These are phyloP conservation scores for Malus sylvestris DNA, from an alignment of 306 rosid species.

Conservation along the genomic window DNA sequence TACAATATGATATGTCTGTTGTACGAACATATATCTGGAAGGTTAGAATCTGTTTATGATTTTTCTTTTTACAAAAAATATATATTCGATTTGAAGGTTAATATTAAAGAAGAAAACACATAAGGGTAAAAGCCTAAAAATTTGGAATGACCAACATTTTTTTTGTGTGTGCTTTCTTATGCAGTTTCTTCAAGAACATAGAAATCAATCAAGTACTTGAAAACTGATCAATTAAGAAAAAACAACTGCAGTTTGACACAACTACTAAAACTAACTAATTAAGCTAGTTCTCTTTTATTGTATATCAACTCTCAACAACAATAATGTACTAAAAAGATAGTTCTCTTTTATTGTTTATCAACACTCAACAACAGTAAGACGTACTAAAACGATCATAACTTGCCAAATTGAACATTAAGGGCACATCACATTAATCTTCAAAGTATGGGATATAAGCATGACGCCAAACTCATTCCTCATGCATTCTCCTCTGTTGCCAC, in stretches of 20 bases:
- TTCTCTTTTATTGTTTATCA: slow-evolving; percentile 10
- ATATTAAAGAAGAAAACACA: neutral
- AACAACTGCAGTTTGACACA: neutral
- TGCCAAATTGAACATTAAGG: neutral
- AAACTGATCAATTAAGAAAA: neutral
- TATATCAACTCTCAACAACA: neutral
- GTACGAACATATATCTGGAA: neutral
- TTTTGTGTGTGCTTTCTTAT: neutral
- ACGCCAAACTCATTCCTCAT: neutral
- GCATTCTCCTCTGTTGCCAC: slow-evolving; percentile 29
- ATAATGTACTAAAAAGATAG: neutral
- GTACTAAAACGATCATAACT: neutral
- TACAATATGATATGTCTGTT: neutral
- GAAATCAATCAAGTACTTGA: neutral
- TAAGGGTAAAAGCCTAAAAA: neutral
- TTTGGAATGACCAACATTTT: neutral
- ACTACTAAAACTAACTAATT: neutral
- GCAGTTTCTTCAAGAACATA: neutral
- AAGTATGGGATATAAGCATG: neutral
- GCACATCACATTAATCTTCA: neutral
- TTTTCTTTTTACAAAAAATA: too few relatives aligned
- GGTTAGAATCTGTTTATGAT: too few relatives aligned
- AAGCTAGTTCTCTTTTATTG: slow-evolving; percentile 1
- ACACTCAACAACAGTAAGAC: neutral
- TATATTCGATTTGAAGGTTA: neutral